A percentile compares a stretch with the other conserved stretches of the same genome.
These are phyloP conservation scores for Suillus placidus DNA, from an alignment of 768 basidiomycete species.

Conservation along the genomic window DNA sequence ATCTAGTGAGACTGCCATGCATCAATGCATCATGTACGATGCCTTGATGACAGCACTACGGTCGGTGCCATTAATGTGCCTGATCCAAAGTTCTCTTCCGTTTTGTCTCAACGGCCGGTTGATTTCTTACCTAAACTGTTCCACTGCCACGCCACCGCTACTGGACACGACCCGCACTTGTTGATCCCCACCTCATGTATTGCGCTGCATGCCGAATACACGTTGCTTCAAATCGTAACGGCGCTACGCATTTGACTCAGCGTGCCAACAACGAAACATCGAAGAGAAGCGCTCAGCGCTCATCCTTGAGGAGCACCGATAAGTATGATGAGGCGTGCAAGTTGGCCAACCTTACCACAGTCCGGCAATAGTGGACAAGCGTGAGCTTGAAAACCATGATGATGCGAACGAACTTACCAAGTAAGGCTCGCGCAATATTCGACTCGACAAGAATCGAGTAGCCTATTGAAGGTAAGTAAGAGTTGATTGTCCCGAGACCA, in stretches of 20 bases:
- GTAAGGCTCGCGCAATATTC: no score
- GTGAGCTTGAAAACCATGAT: no score
- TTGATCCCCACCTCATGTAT: not conserved
- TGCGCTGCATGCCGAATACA: not conserved
- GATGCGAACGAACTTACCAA: no score
- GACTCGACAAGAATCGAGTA: no score
- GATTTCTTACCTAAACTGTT: not conserved
- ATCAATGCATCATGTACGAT: no score
- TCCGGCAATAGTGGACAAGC: no score
- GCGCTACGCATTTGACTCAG: not conserved
- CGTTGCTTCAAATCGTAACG: not conserved
- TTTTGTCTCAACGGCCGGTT: constrained; percentile 2
- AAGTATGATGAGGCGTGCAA: not conserved
- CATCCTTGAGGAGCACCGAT: not conserved
- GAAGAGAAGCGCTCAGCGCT: not conserved
- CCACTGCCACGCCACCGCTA: not conserved
- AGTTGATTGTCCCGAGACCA: not conserved
- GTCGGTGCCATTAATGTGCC: no score
- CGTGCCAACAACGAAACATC: not conserved
- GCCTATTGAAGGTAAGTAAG: no score
- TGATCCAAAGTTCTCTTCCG: not conserved
- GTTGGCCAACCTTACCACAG: not conserved
- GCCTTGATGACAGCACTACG: no score
- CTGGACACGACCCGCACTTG: not conserved
- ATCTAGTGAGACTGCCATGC: not conserved